These are phyloP conservation scores for Lanmaoa pseudosensibilis DNA, from an alignment of 768 basidiomycete species.

Conservation along the genomic window DNA sequence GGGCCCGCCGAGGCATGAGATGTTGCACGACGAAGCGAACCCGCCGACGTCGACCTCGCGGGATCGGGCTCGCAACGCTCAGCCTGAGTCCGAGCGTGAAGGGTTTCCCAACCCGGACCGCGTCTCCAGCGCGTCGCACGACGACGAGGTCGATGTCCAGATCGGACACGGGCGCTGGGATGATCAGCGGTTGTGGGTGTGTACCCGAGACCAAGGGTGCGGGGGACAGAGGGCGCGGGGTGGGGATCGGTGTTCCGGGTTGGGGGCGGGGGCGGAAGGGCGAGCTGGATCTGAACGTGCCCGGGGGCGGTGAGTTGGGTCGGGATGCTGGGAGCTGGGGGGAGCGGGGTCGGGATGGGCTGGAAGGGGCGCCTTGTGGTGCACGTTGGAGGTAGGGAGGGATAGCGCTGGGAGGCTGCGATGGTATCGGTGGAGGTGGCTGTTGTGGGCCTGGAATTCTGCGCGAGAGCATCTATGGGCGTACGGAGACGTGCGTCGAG, in stretches of 20 bases:
- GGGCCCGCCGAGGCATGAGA: slow-evolving; percentile 44
- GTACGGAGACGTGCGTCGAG: background rate
- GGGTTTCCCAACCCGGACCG: slow-evolving; percentile 52
- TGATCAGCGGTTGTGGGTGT: slow-evolving; percentile 22
- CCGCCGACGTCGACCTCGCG: slow-evolving; percentile 38
- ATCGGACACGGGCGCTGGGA: slow-evolving; percentile 33
- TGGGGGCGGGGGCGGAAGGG: slow-evolving; percentile 37
- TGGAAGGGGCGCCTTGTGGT: slow-evolving; percentile 34
- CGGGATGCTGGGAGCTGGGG: slow-evolving; percentile 53
- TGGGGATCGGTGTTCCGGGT: slow-evolving; percentile 28
- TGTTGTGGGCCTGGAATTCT: slow-evolving; percentile 60
- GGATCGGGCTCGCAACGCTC: slow-evolving; percentile 48
- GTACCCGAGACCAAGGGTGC: slow-evolving; percentile 24
- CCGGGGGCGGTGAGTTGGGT: slow-evolving; percentile 55
- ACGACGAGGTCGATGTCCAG: slow-evolving; percentile 61
- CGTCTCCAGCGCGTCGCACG: slow-evolving; percentile 45
- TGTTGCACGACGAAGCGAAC: slow-evolving; percentile 67
- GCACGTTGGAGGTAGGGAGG: slow-evolving; percentile 74
- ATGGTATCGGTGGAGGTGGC: slow-evolving; percentile 21
- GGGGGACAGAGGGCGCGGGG: slow-evolving; percentile 32
- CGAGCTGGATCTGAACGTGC: slow-evolving; percentile 45
- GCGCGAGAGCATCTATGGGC: slow-evolving; percentile 67
- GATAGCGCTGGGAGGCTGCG: slow-evolving; percentile 65
- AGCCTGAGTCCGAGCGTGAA: slow-evolving; percentile 60
- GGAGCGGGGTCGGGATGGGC: slow-evolving; percentile 56